phyloP scores from a whole-genome alignment of 2,329 filamentous ascomycete species.

The Exserohilum turcica region DNA sequence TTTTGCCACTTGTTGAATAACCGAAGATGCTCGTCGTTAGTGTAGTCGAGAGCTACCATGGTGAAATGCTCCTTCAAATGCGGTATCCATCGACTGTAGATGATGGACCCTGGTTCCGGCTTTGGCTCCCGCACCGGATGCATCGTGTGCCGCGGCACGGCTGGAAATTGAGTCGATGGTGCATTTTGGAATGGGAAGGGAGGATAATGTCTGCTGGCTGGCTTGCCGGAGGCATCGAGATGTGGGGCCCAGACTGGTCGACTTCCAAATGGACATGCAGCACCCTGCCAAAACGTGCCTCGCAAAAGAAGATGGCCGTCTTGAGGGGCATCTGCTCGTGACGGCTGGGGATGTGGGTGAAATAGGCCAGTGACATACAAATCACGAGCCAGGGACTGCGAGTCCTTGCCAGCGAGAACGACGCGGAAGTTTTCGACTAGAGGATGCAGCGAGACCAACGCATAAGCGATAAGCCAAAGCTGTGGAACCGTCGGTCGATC shows the following conservation, averaged over 20 bases:
- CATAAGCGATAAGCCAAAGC: slow-evolving; percentile 56
- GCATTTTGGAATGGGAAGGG: slow-evolving; percentile 51
- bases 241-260: slow-evolving; percentile 49
- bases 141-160: slow-evolving; percentile 61
- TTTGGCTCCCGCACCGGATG: slow-evolving; percentile 76
- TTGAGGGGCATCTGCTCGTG: slow-evolving; percentile 42
- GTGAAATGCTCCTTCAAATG: slow-evolving; percentile 77
- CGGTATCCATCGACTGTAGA: slow-evolving; percentile 80
- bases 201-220: slow-evolving; percentile 50
- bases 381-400: slow-evolving; percentile 47
- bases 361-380: slow-evolving; percentile 53
- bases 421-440: slow-evolving; percentile 54
- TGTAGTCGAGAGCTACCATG: slow-evolving; percentile 74
- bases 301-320: slow-evolving; percentile 57
- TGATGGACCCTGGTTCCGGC: slow-evolving; percentile 69
- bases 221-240: slow-evolving; percentile 43
- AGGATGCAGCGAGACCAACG: slow-evolving; percentile 52
- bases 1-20: slow-evolving; percentile 84
- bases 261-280: slow-evolving; percentile 50
- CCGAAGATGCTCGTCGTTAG: slow-evolving; percentile 65
- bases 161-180: slow-evolving; percentile 55
- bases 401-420: slow-evolving; percentile 46
- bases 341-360: slow-evolving; percentile 48
- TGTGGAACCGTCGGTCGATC: slow-evolving; percentile 52
- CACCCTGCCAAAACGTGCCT: slow-evolving; percentile 55